phyloP scores from a whole-genome alignment of 2,329 filamentous ascomycete species.

The Cytospora piceicola region DNA sequence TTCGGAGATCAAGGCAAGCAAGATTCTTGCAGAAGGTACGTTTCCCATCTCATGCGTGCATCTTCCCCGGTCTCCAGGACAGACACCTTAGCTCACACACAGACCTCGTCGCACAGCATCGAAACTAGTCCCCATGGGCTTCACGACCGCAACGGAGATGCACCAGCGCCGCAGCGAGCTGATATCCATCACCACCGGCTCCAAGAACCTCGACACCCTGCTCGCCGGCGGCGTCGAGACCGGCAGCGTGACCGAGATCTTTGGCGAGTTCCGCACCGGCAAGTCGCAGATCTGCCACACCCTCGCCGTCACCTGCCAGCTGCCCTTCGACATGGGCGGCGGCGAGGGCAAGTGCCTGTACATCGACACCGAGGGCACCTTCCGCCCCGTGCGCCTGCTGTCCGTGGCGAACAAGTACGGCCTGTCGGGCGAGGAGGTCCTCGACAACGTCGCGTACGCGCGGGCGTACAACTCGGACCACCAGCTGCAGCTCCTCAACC shows the following conservation, averaged over 20 bases:
- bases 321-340: slow-evolving; percentile 98
- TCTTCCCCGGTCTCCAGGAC: background rate
- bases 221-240: slow-evolving; percentile 95
- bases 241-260: slow-evolving; percentile 96
- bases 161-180: slow-evolving; percentile 94
- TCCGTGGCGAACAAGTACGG: slow-evolving; percentile 94
- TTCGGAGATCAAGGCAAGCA: slow-evolving; percentile 93
- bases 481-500: slow-evolving; percentile 90
- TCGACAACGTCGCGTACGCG: slow-evolving; percentile 98
- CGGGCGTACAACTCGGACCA: slow-evolving; percentile 98
- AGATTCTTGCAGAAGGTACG: slow-evolving; percentile 84
- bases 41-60: background rate
- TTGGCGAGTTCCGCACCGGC: slow-evolving; percentile 96
- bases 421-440: slow-evolving; percentile 91
- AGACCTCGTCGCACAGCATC: slow-evolving; percentile 63
- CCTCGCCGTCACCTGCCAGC: slow-evolving; percentile 94
- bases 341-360: slow-evolving; percentile 98
- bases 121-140: slow-evolving; percentile 97
- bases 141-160: slow-evolving; percentile 99
- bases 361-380: slow-evolving; percentile 97
- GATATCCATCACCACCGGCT: slow-evolving; percentile 97
- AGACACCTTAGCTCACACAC: slow-evolving; percentile 9
- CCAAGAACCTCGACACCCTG: slow-evolving; percentile 94
- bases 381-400: slow-evolving; percentile 86
- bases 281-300: slow-evolving; percentile 99